Conservation (phyloP, 805 yeast species). For the Metschnikowia borealis region DNA sequence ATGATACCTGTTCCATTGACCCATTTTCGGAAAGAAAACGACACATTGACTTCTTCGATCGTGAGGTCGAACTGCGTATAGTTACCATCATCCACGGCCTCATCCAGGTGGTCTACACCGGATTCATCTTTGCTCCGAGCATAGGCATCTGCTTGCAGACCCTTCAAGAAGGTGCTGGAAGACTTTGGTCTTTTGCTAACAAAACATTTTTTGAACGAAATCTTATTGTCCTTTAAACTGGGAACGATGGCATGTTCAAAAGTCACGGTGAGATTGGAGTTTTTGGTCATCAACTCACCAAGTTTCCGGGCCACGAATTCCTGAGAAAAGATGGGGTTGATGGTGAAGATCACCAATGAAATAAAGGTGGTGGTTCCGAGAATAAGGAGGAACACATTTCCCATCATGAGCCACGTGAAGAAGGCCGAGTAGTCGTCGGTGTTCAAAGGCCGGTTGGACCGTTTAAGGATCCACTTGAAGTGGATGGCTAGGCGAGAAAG, state of each 20-base stretch:
- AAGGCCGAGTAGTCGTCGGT: conserved; percentile 91
- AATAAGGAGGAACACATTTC: conserved; percentile 73
- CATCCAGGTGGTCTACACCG: conserved; percentile 18
- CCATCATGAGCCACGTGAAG: conserved; percentile 87
- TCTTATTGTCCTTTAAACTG: conserved; percentile 85
- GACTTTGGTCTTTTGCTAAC: conserved; percentile 78
- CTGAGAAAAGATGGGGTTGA: conserved; percentile 85
- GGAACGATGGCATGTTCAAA: conserved; percentile 95
- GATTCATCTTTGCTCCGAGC: conserved; percentile 41
- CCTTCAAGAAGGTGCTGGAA: conserved; percentile 54
- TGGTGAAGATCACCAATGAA: conserved; percentile 68
- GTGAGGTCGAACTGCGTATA: conserved; percentile 94
- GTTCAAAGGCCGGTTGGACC: conserved; percentile 78
- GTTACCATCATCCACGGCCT: conserved; percentile 74
- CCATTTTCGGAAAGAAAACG: conserved; percentile 83
- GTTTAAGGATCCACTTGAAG: conserved; percentile 70
- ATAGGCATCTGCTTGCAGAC: conserved; percentile 68
- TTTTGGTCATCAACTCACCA: conserved; percentile 80
- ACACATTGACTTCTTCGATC: conserved; percentile 76
- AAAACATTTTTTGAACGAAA: conserved; percentile 78
- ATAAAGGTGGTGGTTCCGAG: conserved; percentile 92
- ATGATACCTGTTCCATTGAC: conserved; percentile 84
- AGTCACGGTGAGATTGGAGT: conserved; percentile 75
- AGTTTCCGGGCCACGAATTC: conserved; percentile 77
- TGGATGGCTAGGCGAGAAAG: conserved; percentile 31